These are phyloP conservation scores for Chlamydomonas sphaeroides DNA, from an alignment of 139 green algal species.

Conservation along the genomic window DNA sequence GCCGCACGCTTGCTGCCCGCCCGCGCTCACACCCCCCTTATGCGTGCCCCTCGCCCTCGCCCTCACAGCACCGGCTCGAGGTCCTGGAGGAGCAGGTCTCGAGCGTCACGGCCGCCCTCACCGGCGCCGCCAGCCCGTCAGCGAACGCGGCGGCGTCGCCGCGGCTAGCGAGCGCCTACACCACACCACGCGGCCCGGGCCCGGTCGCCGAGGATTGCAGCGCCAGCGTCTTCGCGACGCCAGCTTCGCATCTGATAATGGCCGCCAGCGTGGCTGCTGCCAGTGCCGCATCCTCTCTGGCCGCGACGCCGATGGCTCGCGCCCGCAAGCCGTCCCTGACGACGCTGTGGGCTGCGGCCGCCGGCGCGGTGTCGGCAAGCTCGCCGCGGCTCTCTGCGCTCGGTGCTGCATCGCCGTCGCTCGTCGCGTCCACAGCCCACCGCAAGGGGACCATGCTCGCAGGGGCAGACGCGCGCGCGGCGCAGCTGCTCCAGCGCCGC, in stretches of 20 bases:
- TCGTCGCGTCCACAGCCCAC: no score
- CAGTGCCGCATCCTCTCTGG: neutral
- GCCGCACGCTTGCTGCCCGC: neutral
- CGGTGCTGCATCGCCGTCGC: neutral
- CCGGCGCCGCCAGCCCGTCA: neutral
- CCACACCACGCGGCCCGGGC: neutral
- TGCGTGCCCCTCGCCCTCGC: neutral
- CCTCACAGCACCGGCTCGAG: slow-evolving; percentile 35
- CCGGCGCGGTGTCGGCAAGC: neutral
- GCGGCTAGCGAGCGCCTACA: neutral
- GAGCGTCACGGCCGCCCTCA: neutral
- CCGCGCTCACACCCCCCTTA: neutral
- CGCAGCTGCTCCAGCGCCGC: neutral
- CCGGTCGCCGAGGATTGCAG: slow-evolving; percentile 11
- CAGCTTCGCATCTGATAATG: neutral
- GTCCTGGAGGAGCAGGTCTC: slow-evolving; percentile 31
- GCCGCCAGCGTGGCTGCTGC: neutral
- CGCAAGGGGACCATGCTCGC: no score
- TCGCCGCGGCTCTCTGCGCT: no score
- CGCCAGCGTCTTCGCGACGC: neutral
- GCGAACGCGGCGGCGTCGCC: neutral
- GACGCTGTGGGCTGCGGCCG: neutral
- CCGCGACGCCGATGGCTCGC: neutral
- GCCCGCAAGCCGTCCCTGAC: no score
- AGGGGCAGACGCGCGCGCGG: no score